These are phyloP conservation scores for Cladorrhinum sp. DNA, from an alignment of 2,329 filamentous ascomycete genomes.

Conservation along the genomic window DNA sequence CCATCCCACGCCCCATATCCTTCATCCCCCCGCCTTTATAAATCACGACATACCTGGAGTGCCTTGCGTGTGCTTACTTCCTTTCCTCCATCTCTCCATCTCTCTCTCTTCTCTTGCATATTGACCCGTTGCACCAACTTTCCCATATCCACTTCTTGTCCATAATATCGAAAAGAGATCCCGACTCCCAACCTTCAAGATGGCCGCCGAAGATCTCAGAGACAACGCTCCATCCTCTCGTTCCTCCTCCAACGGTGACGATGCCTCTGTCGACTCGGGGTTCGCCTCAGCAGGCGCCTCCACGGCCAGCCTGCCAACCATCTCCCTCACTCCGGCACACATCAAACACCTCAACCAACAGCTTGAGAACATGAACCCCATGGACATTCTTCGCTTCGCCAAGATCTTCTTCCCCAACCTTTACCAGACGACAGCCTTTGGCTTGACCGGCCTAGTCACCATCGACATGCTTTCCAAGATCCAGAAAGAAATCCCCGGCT, in stretches of 20 bases:
- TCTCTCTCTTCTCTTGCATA: neutral
- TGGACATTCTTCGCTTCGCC: conserved; percentile 91
- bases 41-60: conserved; percentile 1
- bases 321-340: conserved; percentile 84
- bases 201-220: conserved; percentile 34
- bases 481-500: conserved; percentile 56
- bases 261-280: conserved; percentile 66
- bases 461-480: conserved; percentile 84
- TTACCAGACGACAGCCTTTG: conserved; percentile 83
- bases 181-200: conserved; percentile 18
- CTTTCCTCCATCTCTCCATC: neutral
- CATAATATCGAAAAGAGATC: neutral
- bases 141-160: conserved; percentile 2
- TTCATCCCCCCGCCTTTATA: conserved; percentile 7
- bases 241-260: conserved; percentile 38
- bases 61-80: neutral
- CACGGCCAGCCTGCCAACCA: conserved; percentile 67
- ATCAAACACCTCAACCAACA: conserved; percentile 88
- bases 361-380: conserved; percentile 79
- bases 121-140: neutral
- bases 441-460: conserved; percentile 75
- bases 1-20: conserved; percentile 7
- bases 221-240: conserved; percentile 37
- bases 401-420: conserved; percentile 86
- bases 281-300: conserved; percentile 67